These are phyloP conservation scores for Lepraria neglecta DNA, from an alignment of 495 filamentous ascomycete species.

Conservation along the genomic window DNA sequence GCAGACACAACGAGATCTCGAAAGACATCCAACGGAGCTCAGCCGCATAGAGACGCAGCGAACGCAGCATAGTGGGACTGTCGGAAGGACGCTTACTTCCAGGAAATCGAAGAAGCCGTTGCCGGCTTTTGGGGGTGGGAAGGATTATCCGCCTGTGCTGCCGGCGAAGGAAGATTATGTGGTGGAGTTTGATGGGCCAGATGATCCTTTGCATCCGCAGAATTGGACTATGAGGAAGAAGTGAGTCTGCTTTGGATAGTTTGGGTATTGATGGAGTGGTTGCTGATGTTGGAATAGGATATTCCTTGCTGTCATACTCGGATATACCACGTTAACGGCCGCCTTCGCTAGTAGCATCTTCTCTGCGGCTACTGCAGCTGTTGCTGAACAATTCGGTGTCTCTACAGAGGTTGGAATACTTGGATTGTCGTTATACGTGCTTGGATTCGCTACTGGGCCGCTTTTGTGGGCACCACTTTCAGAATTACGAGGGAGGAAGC, in stretches of 20 bases:
- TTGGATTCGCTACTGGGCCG: constrained; percentile 57
- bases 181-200: constrained; percentile 74
- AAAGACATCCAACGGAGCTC: constrained; percentile 65
- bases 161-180: constrained; percentile 76
- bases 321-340: constrained; percentile 62
- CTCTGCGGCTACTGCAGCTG: constrained; percentile 44
- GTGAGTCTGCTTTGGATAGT: constrained; percentile 38
- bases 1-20: constrained; percentile 61
- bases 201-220: constrained; percentile 74
- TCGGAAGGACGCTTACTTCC: constrained; percentile 53
- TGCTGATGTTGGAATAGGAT: constrained; percentile 34
- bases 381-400: constrained; percentile 48
- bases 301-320: constrained; percentile 62
- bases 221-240: constrained; percentile 79
- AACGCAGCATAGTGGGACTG: constrained; percentile 69
- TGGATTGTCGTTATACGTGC: constrained; percentile 53
- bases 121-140: constrained; percentile 62
- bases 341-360: constrained; percentile 61
- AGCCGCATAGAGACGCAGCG: constrained; percentile 68
- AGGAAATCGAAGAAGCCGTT: constrained; percentile 50
- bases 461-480: constrained; percentile 60
- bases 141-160: constrained; percentile 66
- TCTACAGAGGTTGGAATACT: constrained; percentile 50
- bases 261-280: neutral
- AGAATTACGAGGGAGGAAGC: constrained; percentile 51